Evolutionary conservation across 257 asterid species (phyloP), one percentile per base, ranked within the genome.

Genomic region (Fraxinus anomala): DNA sequence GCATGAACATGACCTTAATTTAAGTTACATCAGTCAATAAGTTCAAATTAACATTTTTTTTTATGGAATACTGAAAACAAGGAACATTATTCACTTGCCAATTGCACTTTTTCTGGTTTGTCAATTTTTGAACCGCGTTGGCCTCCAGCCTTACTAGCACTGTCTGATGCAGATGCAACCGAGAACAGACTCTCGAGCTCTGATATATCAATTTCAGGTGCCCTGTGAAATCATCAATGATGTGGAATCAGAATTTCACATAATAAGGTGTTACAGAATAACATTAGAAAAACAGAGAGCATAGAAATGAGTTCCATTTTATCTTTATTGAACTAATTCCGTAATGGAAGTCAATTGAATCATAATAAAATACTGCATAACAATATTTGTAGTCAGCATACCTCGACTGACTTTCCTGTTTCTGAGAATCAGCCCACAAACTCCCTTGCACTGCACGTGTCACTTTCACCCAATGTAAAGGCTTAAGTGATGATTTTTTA

Each of bases 181-280:
- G 99, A 95, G 89, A 95, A 95, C 80, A 92, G 93, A 91, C 93
- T 95, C 88, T 92, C 97, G 81, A 95, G 98, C 93, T 95, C 99
- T 74, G 91, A 82, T 78, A 95, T 91, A 85, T 94, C 99, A 83
- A 94, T 94, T 87, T 91, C 98, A 83, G 99, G 99, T 68, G 97
- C 94, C 92, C 99, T 94, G 73, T 49, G 66, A 81, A 73, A 70
- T 72, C 72, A 78, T 74, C 37, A 73, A 77, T 66, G 73, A 76
- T 65, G 49, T 66, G 76, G 66, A 68, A 80, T 85, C 81, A 89
- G 86, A 84, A 77, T 68, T 73, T 73, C 68, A 72, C 79, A 69
- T 49, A 23, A 73, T 59, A 47, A 42, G 66, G 69, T 65, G 70
- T 68, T 61, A 72, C 13, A 26, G 61, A 33, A 79, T 42, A 34